Evolutionary conservation across 2,329 filamentous ascomycete genomes (phyloP), one percentile per base, ranked within the genome.

Genomic region (Epichloe uncinata): DNA sequence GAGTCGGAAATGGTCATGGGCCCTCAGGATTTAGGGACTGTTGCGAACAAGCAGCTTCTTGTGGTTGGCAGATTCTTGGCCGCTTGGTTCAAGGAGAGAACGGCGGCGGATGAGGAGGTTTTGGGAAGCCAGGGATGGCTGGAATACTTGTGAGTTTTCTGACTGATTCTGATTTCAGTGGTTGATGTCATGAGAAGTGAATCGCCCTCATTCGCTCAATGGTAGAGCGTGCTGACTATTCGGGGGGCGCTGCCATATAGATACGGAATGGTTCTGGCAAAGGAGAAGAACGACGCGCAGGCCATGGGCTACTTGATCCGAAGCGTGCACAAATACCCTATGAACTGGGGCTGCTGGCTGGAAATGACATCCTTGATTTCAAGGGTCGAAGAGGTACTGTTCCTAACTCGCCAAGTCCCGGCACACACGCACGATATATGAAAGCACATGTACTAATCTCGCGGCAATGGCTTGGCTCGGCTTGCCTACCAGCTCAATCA

Each of bases 321-420:
- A 55, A 95, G 90, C 61, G 87, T 96, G 9, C 86, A 94, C 63
- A 71, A 88, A 40, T 95, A 89, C 60, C 87, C 89, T 1, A 95
- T 90, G 78, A 95, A 97, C 62, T 98, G 93, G 93, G 88, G 89
- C 7, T 90, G 89, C 54, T 98, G 93, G 93, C 77, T 93, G 52
- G 93, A 98, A 68, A 79, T 98, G 64, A 87, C 86, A 4, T 82
- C 82, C 38, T 73, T 97, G 26, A 79, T 95, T 52, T 79, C 81
- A 36, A 82, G 85, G 35, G 76, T 85, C 8, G 89, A 96, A 65
- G 87, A 95, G 66, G 84, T 93, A 67, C 67, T 53, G 16, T 41
- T 26, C 5, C 8, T 2, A 26, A 26, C 22, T 26, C 22, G 22
- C 22, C 1, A 26, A 26, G 22, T 26, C 22, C 22, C 22, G 22